Percentiles rank a stretch among this genome's conserved stretches.
These are phyloP conservation scores for Claviceps maximensis DNA, from an alignment of 2,329 filamentous ascomycete genomes.

Conservation along the genomic window DNA sequence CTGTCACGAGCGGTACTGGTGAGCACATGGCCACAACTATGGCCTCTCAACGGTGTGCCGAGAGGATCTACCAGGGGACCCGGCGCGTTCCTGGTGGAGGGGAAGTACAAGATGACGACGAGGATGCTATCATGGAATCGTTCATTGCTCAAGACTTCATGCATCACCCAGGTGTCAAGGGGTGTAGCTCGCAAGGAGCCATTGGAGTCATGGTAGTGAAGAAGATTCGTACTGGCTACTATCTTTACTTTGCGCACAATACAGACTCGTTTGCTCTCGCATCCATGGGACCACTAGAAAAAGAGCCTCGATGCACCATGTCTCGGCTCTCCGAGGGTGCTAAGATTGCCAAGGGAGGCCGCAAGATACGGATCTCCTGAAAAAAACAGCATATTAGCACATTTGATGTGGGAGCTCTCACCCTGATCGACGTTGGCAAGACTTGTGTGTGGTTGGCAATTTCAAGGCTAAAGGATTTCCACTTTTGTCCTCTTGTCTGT, in stretches of 20 bases:
- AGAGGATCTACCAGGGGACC: constrained; percentile 64
- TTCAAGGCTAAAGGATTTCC: background rate
- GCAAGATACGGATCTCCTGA: constrained; percentile 29
- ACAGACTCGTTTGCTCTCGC: constrained; percentile 80
- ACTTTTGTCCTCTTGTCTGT: background rate
- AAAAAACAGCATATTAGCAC: background rate
- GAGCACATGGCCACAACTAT: constrained; percentile 97
- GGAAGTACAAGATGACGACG: constrained; percentile 57
- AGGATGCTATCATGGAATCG: constrained; percentile 57
- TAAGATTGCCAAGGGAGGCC: constrained; percentile 41
- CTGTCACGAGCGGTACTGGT: constrained; percentile 86
- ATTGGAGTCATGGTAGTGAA: constrained; percentile 89
- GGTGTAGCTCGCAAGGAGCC: constrained; percentile 70
- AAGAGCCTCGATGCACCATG: constrained; percentile 71
- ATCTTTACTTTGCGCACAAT: constrained; percentile 90
- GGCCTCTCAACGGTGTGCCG: constrained; percentile 76
- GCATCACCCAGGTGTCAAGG: constrained; percentile 70
- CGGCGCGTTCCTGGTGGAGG: constrained; percentile 46
- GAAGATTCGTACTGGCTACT: constrained; percentile 61
- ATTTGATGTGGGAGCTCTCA: background rate
- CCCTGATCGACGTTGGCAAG: background rate
- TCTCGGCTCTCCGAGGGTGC: constrained; percentile 51
- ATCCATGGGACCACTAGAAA: constrained; percentile 73
- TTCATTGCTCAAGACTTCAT: constrained; percentile 89
- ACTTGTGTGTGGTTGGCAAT: background rate